Evolutionary conservation across 352 stramenopile genomes (phyloP), one percentile per base, ranked within the genome.

Genomic region (Pythium dissimile): DNA sequence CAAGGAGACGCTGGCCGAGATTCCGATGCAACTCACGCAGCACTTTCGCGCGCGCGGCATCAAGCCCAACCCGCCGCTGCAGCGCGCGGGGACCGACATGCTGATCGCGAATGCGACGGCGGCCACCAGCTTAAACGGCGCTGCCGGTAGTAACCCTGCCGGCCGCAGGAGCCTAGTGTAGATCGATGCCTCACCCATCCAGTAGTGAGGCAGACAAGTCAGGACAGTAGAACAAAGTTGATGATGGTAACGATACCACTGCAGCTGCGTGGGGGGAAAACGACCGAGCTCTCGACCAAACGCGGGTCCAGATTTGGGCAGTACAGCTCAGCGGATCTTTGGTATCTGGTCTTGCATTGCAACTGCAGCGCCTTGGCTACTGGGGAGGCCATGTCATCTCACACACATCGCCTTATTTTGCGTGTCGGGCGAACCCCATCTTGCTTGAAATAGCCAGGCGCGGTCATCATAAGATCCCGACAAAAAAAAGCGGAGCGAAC

Each of bases 1-100:
- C 0, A 88, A 87, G 67, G 80, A 88, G 61, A 90, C 80, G 16
- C 54, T 90, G 46, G 74, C 77, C 3, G 80, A 90, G 45, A 86
- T 90, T 35, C 77, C 80, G 5, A 72, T 71, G 6, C 80, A 90
- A 46, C 31, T 90, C 32, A 50, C 75, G 23, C 72, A 87, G 54
- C 74, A 86, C 50, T 88, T 86, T 50, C 79, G 71, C 11, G 69
- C 75, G 55, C 76, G 74, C 26, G 66, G 70, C n/a, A 80, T 88
- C 58, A 72, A 73, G 21, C 80, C 80, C 5, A 78, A 73, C 31
- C 62, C 57, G 9, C 66, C 77, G 13, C 54, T 90, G n/a, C 61
- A 84, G 53, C 77, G 77, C n/a, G 47, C 54, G 0, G 47, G 31
- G 11, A 68, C 61, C 7, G 53, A 63, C 15, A 54, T 62, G 26